A percentile compares a stretch with the other conserved stretches of the same genome.
phyloP scores from a whole-genome alignment of 2,329 filamentous ascomycete genomes.

The Colletotrichum camelliae region DNA sequence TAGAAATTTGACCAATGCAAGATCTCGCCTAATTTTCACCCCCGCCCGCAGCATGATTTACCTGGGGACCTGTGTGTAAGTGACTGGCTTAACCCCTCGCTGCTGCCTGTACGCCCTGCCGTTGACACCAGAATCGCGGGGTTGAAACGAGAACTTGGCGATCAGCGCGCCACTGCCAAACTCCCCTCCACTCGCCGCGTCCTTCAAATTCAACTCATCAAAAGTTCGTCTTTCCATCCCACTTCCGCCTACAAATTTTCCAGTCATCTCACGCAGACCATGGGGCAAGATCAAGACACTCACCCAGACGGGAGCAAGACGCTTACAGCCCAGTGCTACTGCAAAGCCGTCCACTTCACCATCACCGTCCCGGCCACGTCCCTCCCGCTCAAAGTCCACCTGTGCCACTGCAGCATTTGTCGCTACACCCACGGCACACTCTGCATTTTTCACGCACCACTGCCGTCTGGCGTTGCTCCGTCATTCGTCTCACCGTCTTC shows the following conservation, averaged over 20 bases:
- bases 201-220: neutral
- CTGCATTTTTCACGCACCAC: conserved; percentile 44
- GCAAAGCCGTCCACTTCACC: conserved; percentile 47
- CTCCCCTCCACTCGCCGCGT: neutral
- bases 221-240: neutral
- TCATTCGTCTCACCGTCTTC: conserved; percentile 46
- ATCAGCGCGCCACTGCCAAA: neutral
- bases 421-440: conserved; percentile 47
- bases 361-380: conserved; percentile 41
- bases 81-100: neutral
- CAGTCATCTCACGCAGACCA: neutral
- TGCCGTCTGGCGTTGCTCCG: conserved; percentile 39
- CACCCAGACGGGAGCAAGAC: conserved; percentile 28
- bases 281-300: neutral
- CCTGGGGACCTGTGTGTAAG: neutral
- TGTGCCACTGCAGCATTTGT: conserved; percentile 53
- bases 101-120: neutral
- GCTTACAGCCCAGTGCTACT: conserved; percentile 51
- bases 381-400: conserved; percentile 46
- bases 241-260: neutral
- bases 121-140: neutral
- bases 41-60: neutral
- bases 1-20: neutral
- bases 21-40: neutral
- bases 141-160: neutral